A percentile compares a stretch with the other conserved stretches of the same genome.
These are phyloP conservation scores for Phylloboletellus chloephorus DNA, from an alignment of 1,284 basidiomycete genomes.

Conservation along the genomic window DNA sequence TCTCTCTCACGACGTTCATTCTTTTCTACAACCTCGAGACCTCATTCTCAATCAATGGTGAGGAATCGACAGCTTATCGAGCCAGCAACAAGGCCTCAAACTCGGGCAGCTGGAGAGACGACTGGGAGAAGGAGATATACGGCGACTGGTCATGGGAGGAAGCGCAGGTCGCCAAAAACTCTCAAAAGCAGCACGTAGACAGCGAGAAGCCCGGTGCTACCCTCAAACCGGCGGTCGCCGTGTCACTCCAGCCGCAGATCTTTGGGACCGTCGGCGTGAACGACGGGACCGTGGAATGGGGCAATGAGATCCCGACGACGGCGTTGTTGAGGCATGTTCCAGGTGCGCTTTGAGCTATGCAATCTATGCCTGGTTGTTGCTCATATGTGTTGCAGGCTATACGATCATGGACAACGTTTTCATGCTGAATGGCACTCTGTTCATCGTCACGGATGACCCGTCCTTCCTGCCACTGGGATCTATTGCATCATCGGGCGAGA, in stretches of 20 bases:
- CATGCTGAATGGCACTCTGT: slow-evolving; percentile 62
- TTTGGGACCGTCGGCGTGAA: slow-evolving; percentile 44
- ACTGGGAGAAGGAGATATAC: slow-evolving; percentile 54
- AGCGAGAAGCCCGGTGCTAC: slow-evolving; percentile 40
- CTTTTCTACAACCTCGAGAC: slow-evolving; percentile 63
- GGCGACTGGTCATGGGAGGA: slow-evolving; percentile 64
- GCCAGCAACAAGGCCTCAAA: slow-evolving; percentile 19
- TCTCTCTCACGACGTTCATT: slow-evolving; percentile 55
- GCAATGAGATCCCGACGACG: slow-evolving; percentile 45
- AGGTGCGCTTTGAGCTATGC: slow-evolving; percentile 37
- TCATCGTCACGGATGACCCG: slow-evolving; percentile 57
- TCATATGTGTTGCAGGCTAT: slow-evolving; percentile 49
- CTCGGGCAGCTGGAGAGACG: slow-evolving; percentile 40
- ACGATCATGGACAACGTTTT: slow-evolving; percentile 77
- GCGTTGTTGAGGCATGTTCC: slow-evolving; percentile 52
- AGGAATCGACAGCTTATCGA: slow-evolving; percentile 25
- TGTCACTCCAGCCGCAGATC: slow-evolving; percentile 24
- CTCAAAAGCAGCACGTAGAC: slow-evolving; percentile 33
- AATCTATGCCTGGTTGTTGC: slow-evolving; percentile 6
- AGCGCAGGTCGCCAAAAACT: slow-evolving; percentile 46
- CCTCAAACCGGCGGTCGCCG: background rate
- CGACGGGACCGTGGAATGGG: slow-evolving; percentile 51
- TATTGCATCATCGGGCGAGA: slow-evolving; percentile 43
- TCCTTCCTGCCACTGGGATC: slow-evolving; percentile 45
- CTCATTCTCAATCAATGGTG: slow-evolving; percentile 46